A percentile compares a stretch with the other conserved stretches of the same genome.
These are phyloP conservation scores for Pestalotiopsis sp. DNA, from an alignment of 2,329 filamentous ascomycete genomes.

Conservation along the genomic window DNA sequence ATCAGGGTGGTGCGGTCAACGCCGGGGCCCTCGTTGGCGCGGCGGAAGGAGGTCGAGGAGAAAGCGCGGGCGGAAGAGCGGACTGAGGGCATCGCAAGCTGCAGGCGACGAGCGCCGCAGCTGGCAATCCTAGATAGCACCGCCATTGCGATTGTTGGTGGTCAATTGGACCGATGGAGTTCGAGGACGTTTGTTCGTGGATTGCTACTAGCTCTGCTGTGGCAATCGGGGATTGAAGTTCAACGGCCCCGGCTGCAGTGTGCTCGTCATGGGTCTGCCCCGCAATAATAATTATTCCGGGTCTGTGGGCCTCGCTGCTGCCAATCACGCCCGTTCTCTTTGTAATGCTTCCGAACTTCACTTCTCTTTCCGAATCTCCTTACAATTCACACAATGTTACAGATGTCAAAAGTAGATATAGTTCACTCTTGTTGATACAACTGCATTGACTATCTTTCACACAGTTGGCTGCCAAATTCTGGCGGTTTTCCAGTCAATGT, in stretches of 20 bases:
- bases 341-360: not conserved
- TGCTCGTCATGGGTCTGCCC: constrained; percentile 15
- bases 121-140: constrained; percentile 74
- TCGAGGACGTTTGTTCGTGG: constrained; percentile 3
- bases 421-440: not conserved
- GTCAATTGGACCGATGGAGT: constrained; percentile 28
- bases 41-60: constrained; percentile 66
- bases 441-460: not conserved
- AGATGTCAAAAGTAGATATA: not conserved
- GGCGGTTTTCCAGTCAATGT: not conserved
- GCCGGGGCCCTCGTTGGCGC: constrained; percentile 60
- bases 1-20: constrained; percentile 64
- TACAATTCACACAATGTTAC: not conserved
- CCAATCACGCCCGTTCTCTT: constrained; percentile 2
- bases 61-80: constrained; percentile 53
- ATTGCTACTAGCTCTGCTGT: constrained; percentile 11
- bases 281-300: constrained; percentile 13
- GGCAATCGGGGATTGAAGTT: constrained; percentile 16
- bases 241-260: not conserved
- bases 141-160: constrained; percentile 58
- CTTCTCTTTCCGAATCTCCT: not conserved
- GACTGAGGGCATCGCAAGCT: constrained; percentile 30
- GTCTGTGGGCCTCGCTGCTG: not conserved
- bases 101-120: constrained; percentile 70
- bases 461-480: not conserved